Evolutionary conservation across 805 yeast genomes (phyloP), one percentile per base, ranked within the genome.

Genomic region (Metschnikowia kofuensis): DNA sequence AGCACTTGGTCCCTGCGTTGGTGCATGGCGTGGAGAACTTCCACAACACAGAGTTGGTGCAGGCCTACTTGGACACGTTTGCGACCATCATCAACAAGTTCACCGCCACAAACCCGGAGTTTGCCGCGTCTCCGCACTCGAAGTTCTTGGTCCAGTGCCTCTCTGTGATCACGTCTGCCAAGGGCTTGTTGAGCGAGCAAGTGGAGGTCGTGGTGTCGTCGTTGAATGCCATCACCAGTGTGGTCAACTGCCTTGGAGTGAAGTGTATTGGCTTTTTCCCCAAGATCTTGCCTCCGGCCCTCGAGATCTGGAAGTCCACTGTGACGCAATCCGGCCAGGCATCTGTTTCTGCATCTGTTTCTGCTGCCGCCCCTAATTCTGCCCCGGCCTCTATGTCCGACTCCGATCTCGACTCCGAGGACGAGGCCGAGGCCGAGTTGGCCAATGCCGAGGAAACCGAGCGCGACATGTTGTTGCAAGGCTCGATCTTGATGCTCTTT

Each of bases 221-320:
- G 0, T 74, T 89, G 49, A 80, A 84, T 56, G 83, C 85, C 50
- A 79, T 89, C 52, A 82, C 88, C 48, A 82, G 83, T 55, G 70
- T 89, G 48, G 79, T 89, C 47, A 80, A 83, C 45, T 78, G 83
- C 26, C 67, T 91, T 40, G 99, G 99, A 45, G 91, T 95, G 15
- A 87, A 89, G 61, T 76, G 85, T 53, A 85, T 94, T 62, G 91
- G 96, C 7, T 80, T 77, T 61, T 87, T 90, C 75, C 89, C 97
- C 31, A 85, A 84, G 65, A 84, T 91, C 61, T 80, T 94, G 52
- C 89, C 90, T 13, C 88, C 89, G 12, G 73, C 87, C 10, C 74
- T 89, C 47, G 69, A 72, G 28, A 76, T 88, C 35, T 85, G 87
- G 69, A 73, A 77, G 29, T 55, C 65, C 8, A 69, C 77, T 30